Base-by-base conservation (phyloP, 169 alveolate species). In the Plasmodium cynomolgi region DNA sequence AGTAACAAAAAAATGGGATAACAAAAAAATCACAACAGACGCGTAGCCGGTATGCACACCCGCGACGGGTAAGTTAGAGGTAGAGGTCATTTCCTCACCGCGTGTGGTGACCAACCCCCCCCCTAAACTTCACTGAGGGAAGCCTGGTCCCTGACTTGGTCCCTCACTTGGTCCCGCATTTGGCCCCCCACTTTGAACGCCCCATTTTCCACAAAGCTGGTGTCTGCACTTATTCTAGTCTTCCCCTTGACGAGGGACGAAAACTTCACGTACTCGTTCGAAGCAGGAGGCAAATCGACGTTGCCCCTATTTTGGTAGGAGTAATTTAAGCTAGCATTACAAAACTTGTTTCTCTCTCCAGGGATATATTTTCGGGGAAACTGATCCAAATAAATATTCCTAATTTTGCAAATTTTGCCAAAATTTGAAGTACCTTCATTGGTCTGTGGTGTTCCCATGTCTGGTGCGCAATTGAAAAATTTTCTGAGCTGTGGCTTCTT, bases 351-450 rank as follows among this genome's bases (percentile, higher is more conserved):
- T 86, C 47, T 37, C 47, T 58, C 79, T 54, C 39, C 39, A 37
- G 41, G 15, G 33, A 23, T n/a, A 50, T 75, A 86, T 86, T 47
- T 75, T 20, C 29, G 41, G 34, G 54, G 31, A n/a, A 50, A 39
- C 17, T 80, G 80, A 23, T 88, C 86, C 41, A 81, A 80, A 80
- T 26, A 80, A 33, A 79, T 80, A 41, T 88, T 88, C 72, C 72
- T 80, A 58, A 88, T 88, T 88, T 37, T 77, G 39, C 88, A 88
- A 4, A 80, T 80, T 88, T 88, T 88, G 3, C 83, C 80, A 31
- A 85, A 34, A 23, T 54, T 85, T 1, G 56, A 6, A 41, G 71
- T 39, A 15, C 58, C 74, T 47, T 73, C 54, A 29, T 9, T 72
- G 31, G 77, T 6, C 6, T 50, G 26, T 23, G 77, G 15, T 5